Conservation (phyloP, 139 green algal genomes). For the Auxenochlorella pyrenoidosa region DNA sequence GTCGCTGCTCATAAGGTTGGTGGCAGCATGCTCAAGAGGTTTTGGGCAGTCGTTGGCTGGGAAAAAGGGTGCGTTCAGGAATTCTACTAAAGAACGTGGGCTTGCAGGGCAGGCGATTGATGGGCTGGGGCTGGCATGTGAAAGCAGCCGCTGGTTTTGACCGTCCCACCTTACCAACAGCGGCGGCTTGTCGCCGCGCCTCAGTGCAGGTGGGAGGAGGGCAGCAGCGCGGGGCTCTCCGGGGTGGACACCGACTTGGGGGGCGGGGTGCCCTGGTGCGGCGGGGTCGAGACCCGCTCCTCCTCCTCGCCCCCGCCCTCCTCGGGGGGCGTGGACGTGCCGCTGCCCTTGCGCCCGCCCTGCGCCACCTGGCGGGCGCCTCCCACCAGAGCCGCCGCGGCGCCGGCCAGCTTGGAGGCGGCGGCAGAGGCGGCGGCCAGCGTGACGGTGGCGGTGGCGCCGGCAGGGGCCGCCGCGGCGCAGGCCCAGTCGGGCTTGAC, state of each 20-base stretch:
- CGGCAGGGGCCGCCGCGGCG: neutral
- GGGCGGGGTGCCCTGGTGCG: slow-evolving; percentile 9
- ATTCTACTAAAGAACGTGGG: too few species aligned
- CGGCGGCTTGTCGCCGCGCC: neutral
- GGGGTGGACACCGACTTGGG: neutral
- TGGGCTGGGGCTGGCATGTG: too few species aligned
- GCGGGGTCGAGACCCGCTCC: neutral
- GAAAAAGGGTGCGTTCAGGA: too few species aligned
- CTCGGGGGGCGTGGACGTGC: neutral
- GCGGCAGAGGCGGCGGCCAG: neutral
- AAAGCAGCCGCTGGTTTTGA: too few species aligned
- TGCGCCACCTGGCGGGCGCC: neutral
- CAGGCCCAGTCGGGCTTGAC: neutral
- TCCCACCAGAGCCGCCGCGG: neutral
- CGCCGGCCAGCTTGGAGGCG: neutral
- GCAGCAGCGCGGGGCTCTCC: neutral
- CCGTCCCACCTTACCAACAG: too few species aligned
- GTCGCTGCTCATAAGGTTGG: too few species aligned
- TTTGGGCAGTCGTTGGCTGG: too few species aligned
- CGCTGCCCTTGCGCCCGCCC: neutral
- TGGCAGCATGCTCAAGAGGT: too few species aligned
- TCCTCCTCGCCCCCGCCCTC: neutral
- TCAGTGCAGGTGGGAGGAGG: neutral
- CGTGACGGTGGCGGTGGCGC: neutral
- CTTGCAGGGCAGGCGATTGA: too few species aligned